Conservation (phyloP, 2,329 filamentous ascomycete species). For the Lecanicillium sp. region DNA sequence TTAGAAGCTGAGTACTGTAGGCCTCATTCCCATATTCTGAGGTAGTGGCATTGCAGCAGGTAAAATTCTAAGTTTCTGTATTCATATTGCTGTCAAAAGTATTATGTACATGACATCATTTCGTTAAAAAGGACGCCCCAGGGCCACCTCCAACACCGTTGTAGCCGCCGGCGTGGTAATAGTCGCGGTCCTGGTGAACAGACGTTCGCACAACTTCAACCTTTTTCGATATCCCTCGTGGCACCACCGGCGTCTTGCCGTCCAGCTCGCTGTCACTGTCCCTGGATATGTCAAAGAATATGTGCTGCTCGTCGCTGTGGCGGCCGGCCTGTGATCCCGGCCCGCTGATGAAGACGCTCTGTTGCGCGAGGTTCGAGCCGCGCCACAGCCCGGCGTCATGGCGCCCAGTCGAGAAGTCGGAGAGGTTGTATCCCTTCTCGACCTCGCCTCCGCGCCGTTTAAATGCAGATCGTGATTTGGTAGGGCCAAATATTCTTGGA, state of each 20-base stretch:
- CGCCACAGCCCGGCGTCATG: not conserved
- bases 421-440: not conserved
- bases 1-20: no score
- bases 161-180: not conserved
- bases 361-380: conserved; percentile 9
- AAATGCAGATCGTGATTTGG: conserved; percentile 5
- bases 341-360: conserved; percentile 9
- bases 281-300: not conserved
- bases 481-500: conserved; percentile 17
- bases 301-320: conserved; percentile 6
- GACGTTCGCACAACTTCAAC: conserved; percentile 9
- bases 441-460: not conserved
- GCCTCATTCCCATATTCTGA: no score
- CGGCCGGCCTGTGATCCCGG: not conserved
- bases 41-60: no score
- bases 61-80: no score
- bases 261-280: conserved; percentile 7
- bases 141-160: not conserved
- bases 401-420: not conserved
- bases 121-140: not conserved
- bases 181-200: conserved; percentile 4
- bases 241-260: not conserved
- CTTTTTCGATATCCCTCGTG: conserved; percentile 5
- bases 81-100: no score
- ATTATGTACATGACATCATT: not conserved